Conservation (phyloP, 495 filamentous ascomycete genomes). For the Hypoxylon fragiforme region DNA sequence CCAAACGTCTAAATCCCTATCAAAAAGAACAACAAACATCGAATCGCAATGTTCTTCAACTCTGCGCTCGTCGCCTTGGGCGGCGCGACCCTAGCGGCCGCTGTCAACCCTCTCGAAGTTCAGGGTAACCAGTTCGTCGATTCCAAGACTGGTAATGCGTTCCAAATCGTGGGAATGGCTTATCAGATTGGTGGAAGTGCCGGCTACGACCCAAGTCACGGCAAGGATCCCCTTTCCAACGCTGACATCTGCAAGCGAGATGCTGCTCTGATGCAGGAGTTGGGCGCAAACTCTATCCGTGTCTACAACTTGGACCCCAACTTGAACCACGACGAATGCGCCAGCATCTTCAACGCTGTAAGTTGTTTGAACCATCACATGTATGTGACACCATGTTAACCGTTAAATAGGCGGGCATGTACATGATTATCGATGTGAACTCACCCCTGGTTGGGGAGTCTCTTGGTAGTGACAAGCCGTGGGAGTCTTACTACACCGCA, state of each 20-base stretch:
- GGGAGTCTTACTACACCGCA: constrained; percentile 67
- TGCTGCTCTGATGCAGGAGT: constrained; percentile 85
- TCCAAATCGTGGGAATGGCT: constrained; percentile 89
- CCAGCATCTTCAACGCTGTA: constrained; percentile 86
- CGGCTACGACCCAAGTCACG: constrained; percentile 66
- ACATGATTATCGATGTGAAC: constrained; percentile 83
- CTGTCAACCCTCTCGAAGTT: constrained; percentile 73
- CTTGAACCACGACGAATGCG: constrained; percentile 86
- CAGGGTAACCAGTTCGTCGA: constrained; percentile 83
- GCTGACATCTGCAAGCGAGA: constrained; percentile 78
- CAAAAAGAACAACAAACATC: not conserved
- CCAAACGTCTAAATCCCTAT: not conserved
- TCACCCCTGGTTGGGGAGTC: constrained; percentile 79
- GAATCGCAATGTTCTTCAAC: constrained; percentile 37
- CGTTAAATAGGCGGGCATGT: constrained; percentile 50
- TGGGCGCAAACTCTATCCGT: constrained; percentile 87
- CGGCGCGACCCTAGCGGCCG: constrained; percentile 58
- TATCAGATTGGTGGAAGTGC: constrained; percentile 90
- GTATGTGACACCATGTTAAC: not conserved
- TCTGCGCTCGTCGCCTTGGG: constrained; percentile 50
- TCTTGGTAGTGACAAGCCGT: constrained; percentile 70
- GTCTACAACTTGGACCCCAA: constrained; percentile 88
- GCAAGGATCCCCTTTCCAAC: constrained; percentile 76
- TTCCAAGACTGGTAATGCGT: constrained; percentile 72
- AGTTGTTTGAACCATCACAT: constrained; percentile 45